Percentiles rank a stretch among this genome's conserved stretches.
Evolutionary conservation across 2,329 filamentous ascomycete species (phyloP).

Genomic region (Aphanocladium album): DNA sequence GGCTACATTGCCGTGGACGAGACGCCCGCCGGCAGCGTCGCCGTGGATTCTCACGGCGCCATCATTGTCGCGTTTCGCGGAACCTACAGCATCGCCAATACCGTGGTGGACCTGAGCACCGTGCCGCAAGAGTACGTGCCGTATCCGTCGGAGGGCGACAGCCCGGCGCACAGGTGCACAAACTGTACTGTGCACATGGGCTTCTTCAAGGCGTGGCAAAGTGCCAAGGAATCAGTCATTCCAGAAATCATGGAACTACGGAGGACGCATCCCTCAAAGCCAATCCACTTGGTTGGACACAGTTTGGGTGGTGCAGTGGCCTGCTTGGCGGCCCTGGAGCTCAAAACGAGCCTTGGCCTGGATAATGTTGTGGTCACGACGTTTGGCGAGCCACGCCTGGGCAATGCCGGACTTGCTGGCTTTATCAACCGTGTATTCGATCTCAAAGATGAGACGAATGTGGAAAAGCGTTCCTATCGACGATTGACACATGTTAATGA

Average conservation of each 20-base stretch:
- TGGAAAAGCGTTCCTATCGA: slow-evolving; percentile 50
- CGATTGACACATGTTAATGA: slow-evolving; percentile 83
- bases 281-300: slow-evolving; percentile 78
- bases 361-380: slow-evolving; percentile 73
- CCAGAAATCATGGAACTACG: slow-evolving; percentile 58
- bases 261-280: slow-evolving; percentile 61
- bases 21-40: slow-evolving; percentile 20
- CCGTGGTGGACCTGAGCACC: slow-evolving; percentile 83
- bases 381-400: slow-evolving; percentile 78
- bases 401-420: slow-evolving; percentile 50
- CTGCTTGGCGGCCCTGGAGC: slow-evolving; percentile 77
- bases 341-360: slow-evolving; percentile 68
- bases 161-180: slow-evolving; percentile 52
- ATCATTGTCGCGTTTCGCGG: slow-evolving; percentile 89
- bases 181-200: slow-evolving; percentile 93
- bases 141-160: slow-evolving; percentile 56
- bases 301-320: slow-evolving; percentile 91
- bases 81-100: slow-evolving; percentile 90
- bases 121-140: slow-evolving; percentile 86
- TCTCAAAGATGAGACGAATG: slow-evolving; percentile 26
- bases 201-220: slow-evolving; percentile 80
- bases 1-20: slow-evolving; percentile 92
- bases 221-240: slow-evolving; percentile 65
- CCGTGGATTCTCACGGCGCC: slow-evolving; percentile 21
- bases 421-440: slow-evolving; percentile 52